Evolutionary conservation across 2,329 filamentous ascomycete genomes (phyloP).

Genomic region (Neophaeococcomyces aloes): DNA sequence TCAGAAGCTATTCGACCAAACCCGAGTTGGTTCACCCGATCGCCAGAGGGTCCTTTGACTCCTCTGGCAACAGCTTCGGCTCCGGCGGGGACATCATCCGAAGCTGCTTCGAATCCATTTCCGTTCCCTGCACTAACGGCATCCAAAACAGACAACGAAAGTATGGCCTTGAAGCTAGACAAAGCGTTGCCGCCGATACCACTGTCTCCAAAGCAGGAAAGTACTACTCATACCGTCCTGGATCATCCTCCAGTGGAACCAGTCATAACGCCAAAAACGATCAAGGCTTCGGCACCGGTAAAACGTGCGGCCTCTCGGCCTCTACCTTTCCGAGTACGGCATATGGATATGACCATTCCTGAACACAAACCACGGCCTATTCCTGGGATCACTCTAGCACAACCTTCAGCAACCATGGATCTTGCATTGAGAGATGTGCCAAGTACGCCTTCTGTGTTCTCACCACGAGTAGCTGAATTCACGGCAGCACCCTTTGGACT

Average conservation of each 20-base stretch:
- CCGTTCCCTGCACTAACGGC: background rate
- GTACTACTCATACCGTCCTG: background rate
- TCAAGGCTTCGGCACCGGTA: background rate
- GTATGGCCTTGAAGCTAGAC: constrained; percentile 9
- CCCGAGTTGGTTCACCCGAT: constrained; percentile 14
- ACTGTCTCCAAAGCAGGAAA: constrained; percentile 15
- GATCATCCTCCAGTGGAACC: background rate
- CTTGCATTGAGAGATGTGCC: constrained; percentile 31
- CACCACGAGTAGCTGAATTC: constrained; percentile 36
- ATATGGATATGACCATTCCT: constrained; percentile 9
- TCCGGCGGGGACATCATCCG: background rate
- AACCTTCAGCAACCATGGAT: constrained; percentile 27
- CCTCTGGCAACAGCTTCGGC: background rate
- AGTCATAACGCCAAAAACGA: background rate
- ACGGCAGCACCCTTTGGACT: constrained; percentile 30
- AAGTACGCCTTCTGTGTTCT: constrained; percentile 31
- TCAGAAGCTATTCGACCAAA: constrained; percentile 8
- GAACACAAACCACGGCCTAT: constrained; percentile 19
- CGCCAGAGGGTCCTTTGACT: constrained; percentile 4
- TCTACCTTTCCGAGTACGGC: constrained; percentile 21
- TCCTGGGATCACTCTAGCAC: constrained; percentile 7
- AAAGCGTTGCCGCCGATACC: constrained; percentile 21
- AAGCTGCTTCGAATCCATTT: background rate
- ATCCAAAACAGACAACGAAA: constrained; percentile 3
- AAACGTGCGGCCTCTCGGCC: constrained; percentile 17